Base-by-base conservation (phyloP, 1,284 basidiomycete species). In the Blastosporella zonata region DNA sequence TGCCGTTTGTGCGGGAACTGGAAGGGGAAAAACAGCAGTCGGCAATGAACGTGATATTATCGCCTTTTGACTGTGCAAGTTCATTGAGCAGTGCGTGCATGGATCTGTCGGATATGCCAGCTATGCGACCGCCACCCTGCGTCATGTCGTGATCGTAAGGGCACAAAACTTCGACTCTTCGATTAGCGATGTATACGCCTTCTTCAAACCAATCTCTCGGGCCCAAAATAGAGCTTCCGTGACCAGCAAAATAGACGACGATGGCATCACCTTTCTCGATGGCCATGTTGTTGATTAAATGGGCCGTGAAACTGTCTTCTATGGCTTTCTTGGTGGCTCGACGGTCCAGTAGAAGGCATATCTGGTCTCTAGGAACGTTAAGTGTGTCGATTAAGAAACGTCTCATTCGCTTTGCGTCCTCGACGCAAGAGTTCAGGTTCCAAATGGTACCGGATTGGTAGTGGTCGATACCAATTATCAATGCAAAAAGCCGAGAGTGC, bases 221-320 rank as follows among this genome's bases (percentile, higher is more conserved):
- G 20, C 81, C 75, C 13, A 67, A 61, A 33, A 81, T 61, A 45
- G 66, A 71, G 59, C 78, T 80, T 13, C 84, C 84, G 58, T 85
- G 83, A 15, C 84, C 83, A 28, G 84, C 81, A 57, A 83, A 87
- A 57, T 82, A 87, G 46, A 87, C 62, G 51, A 87, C 56, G 35
- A 87, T 73, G 25, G 83, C 78, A 50, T 87, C 83, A 13, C 77
- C 82, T 22, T 62, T 65, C 31, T 78, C 72, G 43, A 87, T 82
- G 21, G 64, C 65, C 9, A 74, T 65, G 56, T 87, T 84, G 58
- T 78, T 76, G 53, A 79, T 66, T 31, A 87, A 70, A 55, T 85
- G 82, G 3, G 66, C 66, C 68, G 75, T 75, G 58, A 87, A 79
- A 2, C 61, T 66, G 55, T 79, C 71, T 57, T 84, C 79, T 36